These are phyloP conservation scores for Ceratobasidium sp. DNA, from an alignment of 1,284 basidiomycete species.

Conservation along the genomic window DNA sequence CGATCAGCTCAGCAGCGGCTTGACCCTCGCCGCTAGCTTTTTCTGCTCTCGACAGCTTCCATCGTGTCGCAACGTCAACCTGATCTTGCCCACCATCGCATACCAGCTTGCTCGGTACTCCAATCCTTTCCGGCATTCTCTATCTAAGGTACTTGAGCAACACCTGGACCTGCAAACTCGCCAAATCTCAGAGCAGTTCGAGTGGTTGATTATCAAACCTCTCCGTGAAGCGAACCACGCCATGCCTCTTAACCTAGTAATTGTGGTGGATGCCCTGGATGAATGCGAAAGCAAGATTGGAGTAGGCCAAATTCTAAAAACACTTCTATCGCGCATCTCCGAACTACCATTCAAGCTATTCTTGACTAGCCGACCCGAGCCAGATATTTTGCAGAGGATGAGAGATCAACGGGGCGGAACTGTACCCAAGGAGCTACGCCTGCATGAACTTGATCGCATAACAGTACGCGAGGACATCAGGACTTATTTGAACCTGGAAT, in stretches of 20 bases:
- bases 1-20: constrained; percentile 21
- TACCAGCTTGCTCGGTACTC: constrained; percentile 43
- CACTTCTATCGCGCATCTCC: neutral
- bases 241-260: neutral
- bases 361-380: constrained; percentile 16
- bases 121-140: neutral
- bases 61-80: constrained; percentile 13
- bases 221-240: neutral
- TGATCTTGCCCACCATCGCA: constrained; percentile 41
- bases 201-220: neutral
- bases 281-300: neutral
- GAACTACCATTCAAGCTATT: neutral
- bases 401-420: neutral
- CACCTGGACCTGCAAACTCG: neutral
- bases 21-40: constrained; percentile 53
- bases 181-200: neutral
- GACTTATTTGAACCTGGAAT: neutral
- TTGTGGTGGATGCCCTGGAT: neutral
- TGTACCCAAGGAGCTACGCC: neutral
- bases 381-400: constrained; percentile 10
- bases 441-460: neutral
- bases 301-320: neutral
- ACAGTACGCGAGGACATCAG: neutral
- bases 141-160: neutral
- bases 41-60: constrained; percentile 54